A percentile compares a stretch with the other conserved stretches of the same genome.
phyloP scores from a whole-genome alignment of 768 basidiomycete genomes.

The Agaricus blazei region DNA sequence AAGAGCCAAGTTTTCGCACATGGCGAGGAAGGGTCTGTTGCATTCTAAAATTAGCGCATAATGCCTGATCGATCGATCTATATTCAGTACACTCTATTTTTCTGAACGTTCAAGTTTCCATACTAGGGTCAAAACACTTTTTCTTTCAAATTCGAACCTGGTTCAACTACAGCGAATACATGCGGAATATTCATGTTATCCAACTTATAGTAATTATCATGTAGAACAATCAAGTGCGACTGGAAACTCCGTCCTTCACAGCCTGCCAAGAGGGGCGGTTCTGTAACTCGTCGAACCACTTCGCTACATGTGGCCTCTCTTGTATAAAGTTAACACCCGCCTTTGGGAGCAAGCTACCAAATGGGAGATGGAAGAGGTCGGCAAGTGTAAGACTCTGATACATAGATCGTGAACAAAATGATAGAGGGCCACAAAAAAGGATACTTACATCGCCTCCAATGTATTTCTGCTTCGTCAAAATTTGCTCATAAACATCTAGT shows the following conservation, averaged over 20 bases:
- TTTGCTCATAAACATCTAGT: constrained; percentile 47
- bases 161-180: background rate
- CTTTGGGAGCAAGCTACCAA: constrained; percentile 22
- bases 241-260: constrained; percentile 33
- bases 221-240: constrained; percentile 17
- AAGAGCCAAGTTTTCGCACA: too few relatives aligned
- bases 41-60: too few relatives aligned
- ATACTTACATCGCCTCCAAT: constrained; percentile 47
- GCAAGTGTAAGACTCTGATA: constrained; percentile 40
- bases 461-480: constrained; percentile 50
- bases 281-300: constrained; percentile 28
- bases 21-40: too few relatives aligned
- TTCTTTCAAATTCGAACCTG: too few relatives aligned
- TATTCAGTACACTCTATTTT: too few relatives aligned
- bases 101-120: too few relatives aligned
- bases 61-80: too few relatives aligned
- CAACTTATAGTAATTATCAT: constrained; percentile 13
- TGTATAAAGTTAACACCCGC: constrained; percentile 27
- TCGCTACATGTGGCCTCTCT: constrained; percentile 40
- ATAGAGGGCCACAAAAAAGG: background rate
- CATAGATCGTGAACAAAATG: background rate
- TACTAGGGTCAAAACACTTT: too few relatives aligned
- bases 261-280: constrained; percentile 44
- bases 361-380: constrained; percentile 45
- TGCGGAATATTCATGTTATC: background rate